Percentiles rank a stretch among this genome's conserved stretches.
phyloP scores from a whole-genome alignment of 1,284 basidiomycete genomes.

The Sanghuangporus weigelae region DNA sequence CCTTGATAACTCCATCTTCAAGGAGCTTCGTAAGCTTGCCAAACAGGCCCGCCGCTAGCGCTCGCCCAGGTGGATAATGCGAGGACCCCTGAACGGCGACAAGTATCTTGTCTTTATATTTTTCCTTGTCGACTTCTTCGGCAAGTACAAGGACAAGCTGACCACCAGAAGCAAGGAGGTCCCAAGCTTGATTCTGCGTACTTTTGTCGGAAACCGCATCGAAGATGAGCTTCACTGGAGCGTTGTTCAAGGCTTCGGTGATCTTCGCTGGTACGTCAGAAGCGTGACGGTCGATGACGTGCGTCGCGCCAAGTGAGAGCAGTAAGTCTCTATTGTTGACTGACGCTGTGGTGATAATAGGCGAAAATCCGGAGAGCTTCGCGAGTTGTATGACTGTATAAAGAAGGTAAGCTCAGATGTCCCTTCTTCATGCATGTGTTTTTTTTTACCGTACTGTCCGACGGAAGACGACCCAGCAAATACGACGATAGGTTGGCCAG shows the following conservation, averaged over 20 bases:
- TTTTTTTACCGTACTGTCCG: conserved; percentile 30
- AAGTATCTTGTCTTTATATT: conserved; percentile 9
- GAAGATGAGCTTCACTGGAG: conserved; percentile 33
- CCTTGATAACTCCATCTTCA: conserved; percentile 4
- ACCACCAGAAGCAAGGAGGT: conserved; percentile 20
- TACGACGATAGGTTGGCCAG: conserved; percentile 28
- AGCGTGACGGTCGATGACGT: conserved; percentile 41
- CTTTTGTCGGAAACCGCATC: conserved; percentile 28
- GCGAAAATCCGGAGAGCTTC: conserved; percentile 45
- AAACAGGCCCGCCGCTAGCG: conserved; percentile 11
- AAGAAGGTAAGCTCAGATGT: conserved; percentile 23
- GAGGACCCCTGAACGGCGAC: conserved; percentile 1
- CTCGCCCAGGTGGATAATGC: background rate
- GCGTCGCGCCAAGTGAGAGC: conserved; percentile 47
- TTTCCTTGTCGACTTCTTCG: background rate
- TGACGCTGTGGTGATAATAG: conserved; percentile 50
- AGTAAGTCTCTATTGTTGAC: conserved; percentile 36
- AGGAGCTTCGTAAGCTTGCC: conserved; percentile 11
- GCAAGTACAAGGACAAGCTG: conserved; percentile 12
- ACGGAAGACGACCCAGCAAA: conserved; percentile 33
- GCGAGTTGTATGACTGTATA: conserved; percentile 37
- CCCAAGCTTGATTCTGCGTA: conserved; percentile 17
- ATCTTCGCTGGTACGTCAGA: conserved; percentile 27
- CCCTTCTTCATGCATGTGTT: conserved; percentile 17
- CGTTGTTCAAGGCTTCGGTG: conserved; percentile 23